A percentile compares a stretch with the other conserved stretches of the same genome.
phyloP scores from a whole-genome alignment of 495 filamentous ascomycete species.

The Penicillium daleae region DNA sequence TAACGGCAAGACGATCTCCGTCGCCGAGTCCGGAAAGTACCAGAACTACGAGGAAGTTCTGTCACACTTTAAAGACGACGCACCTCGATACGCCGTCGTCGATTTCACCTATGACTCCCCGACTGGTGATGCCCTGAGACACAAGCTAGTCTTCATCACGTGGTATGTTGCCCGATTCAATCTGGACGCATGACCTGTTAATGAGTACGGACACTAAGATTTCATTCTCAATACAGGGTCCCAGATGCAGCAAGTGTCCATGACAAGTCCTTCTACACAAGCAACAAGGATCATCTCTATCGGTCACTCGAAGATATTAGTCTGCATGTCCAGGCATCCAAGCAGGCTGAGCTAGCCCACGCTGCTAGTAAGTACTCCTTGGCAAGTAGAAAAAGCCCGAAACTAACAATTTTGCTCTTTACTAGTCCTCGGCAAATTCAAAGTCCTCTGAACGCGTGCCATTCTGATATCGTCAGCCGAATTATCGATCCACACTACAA shows the following conservation, averaged over 20 bases:
- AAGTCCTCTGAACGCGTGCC: not conserved
- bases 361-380: conserved; percentile 22
- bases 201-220: not conserved
- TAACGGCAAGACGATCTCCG: conserved; percentile 31
- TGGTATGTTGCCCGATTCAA: conserved; percentile 21
- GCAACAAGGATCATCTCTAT: conserved; percentile 32
- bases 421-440: not conserved
- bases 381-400: not conserved
- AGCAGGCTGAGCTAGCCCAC: conserved; percentile 21
- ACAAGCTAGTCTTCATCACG: conserved; percentile 30
- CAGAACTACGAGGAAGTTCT: conserved; percentile 22
- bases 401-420: not conserved
- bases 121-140: conserved; percentile 18
- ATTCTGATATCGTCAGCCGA: not conserved
- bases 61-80: conserved; percentile 21
- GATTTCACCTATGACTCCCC: conserved; percentile 25
- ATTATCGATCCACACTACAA: not conserved
- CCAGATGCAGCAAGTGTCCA: conserved; percentile 25
- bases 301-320: conserved; percentile 23
- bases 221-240: conserved; percentile 16
- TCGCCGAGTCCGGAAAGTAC: conserved; percentile 27
- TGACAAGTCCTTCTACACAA: conserved; percentile 26
- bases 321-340: conserved; percentile 28
- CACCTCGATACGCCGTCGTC: conserved; percentile 25
- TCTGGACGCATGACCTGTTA: not conserved